Evolutionary conservation across 768 basidiomycete species (phyloP), one percentile per base, ranked within the genome.

Genomic region (Phanerochaete sordida): DNA sequence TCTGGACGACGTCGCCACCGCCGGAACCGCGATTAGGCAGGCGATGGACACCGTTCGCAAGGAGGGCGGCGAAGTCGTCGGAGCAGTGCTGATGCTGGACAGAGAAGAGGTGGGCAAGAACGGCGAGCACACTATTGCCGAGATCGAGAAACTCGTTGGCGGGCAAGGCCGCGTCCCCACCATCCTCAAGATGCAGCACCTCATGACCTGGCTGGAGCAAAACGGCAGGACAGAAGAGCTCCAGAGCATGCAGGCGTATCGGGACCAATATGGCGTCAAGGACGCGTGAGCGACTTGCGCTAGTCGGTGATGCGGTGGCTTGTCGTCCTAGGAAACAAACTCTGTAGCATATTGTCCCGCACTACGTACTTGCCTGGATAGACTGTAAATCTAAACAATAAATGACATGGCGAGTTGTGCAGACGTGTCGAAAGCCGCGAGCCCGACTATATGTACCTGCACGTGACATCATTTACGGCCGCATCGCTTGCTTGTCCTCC

Each of bases 1-100:
- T 47, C 79, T 98, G 33, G 96, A 99, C 78, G 96, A 99, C 65
- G 97, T 99, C 55, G 93, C 98, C 81, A 98, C 97, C 1, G 84
- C 88, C 12, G 91, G 91, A 15, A 96, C 89, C 24, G 96, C 96
- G 4, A 87, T 95, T 30, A 83, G 95, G 9, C 83, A 85, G 33
- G 90, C 95, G 2, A 88, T 96, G 52, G 84, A 86, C 48, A 84
- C 86, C 8, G 87, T 98, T 19, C 72, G 73, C 35, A 70, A 75
- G 51, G 80, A 82, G 39, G 90, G 89, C 1, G 94, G 95, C 0
- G 79, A 89, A 56, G 87, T 97, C 7, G 90, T 95, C 0, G 96
- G 96, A 1, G 90, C 97, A 21, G 81, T 96, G 7, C 87, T 94
- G 69, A 81, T 88, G 47, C 79, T 99, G 5, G 94, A 98, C 70